phyloP scores from a whole-genome alignment of 768 basidiomycete species.

The Suillus cothurnatus region DNA sequence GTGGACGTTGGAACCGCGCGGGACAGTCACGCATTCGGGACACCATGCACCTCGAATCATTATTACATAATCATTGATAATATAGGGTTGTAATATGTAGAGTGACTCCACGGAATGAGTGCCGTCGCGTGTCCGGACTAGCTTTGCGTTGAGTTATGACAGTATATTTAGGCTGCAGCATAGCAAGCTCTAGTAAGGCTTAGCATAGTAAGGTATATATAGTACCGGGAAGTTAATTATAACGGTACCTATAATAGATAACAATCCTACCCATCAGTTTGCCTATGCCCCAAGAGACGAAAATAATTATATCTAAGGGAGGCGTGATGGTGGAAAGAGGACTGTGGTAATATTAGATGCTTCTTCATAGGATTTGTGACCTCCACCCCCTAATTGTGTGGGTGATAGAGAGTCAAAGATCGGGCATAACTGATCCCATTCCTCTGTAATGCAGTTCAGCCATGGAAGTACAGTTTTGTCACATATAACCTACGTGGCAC shows the following conservation, averaged over 20 bases:
- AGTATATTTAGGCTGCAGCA: background rate
- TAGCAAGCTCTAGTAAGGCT: too few relatives aligned
- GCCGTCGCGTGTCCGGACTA: too few relatives aligned
- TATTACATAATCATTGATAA: too few relatives aligned
- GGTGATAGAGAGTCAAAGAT: conserved; percentile 19
- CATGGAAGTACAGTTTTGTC: background rate
- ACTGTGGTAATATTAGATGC: conserved; percentile 21
- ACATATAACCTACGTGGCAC: background rate
- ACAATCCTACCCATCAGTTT: background rate
- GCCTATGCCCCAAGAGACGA: background rate
- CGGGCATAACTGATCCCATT: conserved; percentile 31
- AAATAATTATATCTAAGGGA: too few relatives aligned
- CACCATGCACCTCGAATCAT: too few relatives aligned
- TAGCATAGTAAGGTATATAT: background rate
- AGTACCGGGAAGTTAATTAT: background rate
- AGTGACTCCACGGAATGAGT: too few relatives aligned
- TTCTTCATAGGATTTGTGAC: conserved; percentile 17
- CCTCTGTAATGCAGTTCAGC: conserved; percentile 12
- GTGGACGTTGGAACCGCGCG: too few relatives aligned
- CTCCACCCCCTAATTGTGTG: conserved; percentile 23
- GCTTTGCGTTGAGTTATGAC: too few relatives aligned
- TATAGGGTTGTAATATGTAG: too few relatives aligned
- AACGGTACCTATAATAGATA: background rate
- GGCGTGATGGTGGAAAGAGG: conserved; percentile 14
- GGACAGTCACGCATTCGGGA: too few relatives aligned